These are phyloP conservation scores for Apophysomyces trapeziformis DNA, from an alignment of 371 early-diverging fungal species.

Conservation along the genomic window DNA sequence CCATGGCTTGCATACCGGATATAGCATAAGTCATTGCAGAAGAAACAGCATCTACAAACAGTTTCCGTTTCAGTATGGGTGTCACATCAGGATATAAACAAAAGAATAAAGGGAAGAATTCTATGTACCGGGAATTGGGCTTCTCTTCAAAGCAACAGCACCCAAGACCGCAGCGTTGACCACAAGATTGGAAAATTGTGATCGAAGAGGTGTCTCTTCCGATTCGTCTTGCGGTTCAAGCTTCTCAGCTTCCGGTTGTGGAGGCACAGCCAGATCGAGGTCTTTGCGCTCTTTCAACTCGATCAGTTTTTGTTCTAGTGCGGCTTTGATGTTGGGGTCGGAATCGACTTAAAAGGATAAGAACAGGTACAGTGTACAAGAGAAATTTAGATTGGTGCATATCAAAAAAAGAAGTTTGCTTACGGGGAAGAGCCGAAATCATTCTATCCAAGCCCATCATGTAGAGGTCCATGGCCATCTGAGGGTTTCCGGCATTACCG, in stretches of 20 bases:
- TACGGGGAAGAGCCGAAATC: constrained; percentile 58
- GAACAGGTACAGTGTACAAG: not conserved
- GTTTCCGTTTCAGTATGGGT: not conserved
- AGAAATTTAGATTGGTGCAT: not conserved
- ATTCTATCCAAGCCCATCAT: constrained; percentile 52
- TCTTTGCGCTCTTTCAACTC: constrained; percentile 28
- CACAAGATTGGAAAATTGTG: constrained; percentile 47
- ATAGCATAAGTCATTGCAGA: constrained; percentile 47
- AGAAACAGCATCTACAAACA: constrained; percentile 44
- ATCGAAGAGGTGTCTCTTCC: constrained; percentile 15
- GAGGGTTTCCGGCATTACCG: constrained; percentile 44
- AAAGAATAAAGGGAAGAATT: not conserved
- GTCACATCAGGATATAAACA: not conserved
- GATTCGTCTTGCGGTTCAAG: constrained; percentile 13
- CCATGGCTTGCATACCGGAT: constrained; percentile 46
- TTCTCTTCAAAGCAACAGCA: constrained; percentile 69
- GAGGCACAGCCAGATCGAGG: constrained; percentile 19
- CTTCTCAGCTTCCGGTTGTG: constrained; percentile 15
- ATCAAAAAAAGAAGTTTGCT: constrained; percentile 11
- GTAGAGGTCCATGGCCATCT: constrained; percentile 57
- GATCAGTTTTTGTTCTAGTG: constrained; percentile 41
- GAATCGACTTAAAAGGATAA: constrained; percentile 43
- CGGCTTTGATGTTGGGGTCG: constrained; percentile 43
- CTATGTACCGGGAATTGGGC: constrained; percentile 59
- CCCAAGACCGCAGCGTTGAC: constrained; percentile 55